Evolutionary conservation across 2,329 filamentous ascomycete species (phyloP).

Genomic region (Aspergillus fijiensis): DNA sequence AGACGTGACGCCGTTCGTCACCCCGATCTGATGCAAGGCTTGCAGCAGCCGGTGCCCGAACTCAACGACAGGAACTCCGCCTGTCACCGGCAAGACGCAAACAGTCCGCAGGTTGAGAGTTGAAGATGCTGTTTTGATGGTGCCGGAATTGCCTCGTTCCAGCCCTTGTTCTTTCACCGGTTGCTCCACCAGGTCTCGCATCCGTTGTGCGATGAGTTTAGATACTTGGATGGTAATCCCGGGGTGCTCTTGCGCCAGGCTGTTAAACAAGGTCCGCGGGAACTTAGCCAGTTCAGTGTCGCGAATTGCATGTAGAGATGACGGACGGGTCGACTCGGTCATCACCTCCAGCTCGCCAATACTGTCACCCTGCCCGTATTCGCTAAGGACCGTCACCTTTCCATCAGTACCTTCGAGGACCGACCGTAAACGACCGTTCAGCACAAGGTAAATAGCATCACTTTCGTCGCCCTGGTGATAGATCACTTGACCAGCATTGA

Average conservation of each 20-base stretch:
- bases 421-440: constrained; percentile 85
- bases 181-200: constrained; percentile 84
- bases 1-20: constrained; percentile 83
- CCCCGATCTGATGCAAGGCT: constrained; percentile 84
- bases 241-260: constrained; percentile 91
- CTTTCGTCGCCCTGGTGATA: constrained; percentile 94
- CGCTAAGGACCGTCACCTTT: constrained; percentile 80
- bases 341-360: constrained; percentile 96
- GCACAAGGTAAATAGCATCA: constrained; percentile 95
- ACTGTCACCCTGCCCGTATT: constrained; percentile 96
- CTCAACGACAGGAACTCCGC: constrained; percentile 89
- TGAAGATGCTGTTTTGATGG: constrained; percentile 63
- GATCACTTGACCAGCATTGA: constrained; percentile 90
- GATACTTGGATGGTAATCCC: constrained; percentile 99
- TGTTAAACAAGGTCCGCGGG: constrained; percentile 94
- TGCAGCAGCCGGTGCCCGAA: constrained; percentile 88
- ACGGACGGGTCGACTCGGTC: constrained; percentile 87
- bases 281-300: constrained; percentile 97
- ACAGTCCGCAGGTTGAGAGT: constrained; percentile 92
- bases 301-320: constrained; percentile 90
- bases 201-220: constrained; percentile 94
- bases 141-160: constrained; percentile 58
- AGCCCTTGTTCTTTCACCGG: constrained; percentile 66
- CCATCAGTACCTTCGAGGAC: constrained; percentile 80
- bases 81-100: constrained; percentile 83